These are phyloP conservation scores for Aureobasidium leucospermi DNA, from an alignment of 2,329 filamentous ascomycete genomes.

Conservation along the genomic window DNA sequence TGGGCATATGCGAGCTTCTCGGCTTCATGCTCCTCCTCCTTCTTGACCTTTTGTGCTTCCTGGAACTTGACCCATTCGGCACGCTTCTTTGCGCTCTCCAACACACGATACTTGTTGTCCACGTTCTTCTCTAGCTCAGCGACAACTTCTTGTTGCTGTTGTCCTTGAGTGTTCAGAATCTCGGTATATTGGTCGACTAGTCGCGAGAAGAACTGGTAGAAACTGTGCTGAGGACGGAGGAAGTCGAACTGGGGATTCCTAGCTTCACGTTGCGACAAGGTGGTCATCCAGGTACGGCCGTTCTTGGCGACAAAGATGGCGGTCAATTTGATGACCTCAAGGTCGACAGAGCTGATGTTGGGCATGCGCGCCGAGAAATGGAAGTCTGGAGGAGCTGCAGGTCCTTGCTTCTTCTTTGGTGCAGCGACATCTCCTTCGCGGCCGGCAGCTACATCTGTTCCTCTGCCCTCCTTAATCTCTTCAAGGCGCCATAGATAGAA, in stretches of 20 bases:
- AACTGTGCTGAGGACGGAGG: slow-evolving; percentile 85
- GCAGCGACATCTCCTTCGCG: slow-evolving; percentile 56
- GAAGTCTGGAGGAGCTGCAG: slow-evolving; percentile 77
- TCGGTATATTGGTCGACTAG: slow-evolving; percentile 90
- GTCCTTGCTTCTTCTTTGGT: slow-evolving; percentile 65
- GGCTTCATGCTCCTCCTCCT: slow-evolving; percentile 78
- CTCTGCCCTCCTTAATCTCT: slow-evolving; percentile 78
- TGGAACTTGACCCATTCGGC: slow-evolving; percentile 83
- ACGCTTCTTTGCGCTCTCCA: slow-evolving; percentile 74
- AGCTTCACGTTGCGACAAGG: slow-evolving; percentile 78
- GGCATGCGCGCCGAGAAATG: slow-evolving; percentile 95
- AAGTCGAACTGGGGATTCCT: slow-evolving; percentile 96
- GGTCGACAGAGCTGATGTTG: slow-evolving; percentile 89
- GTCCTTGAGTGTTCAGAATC: slow-evolving; percentile 61
- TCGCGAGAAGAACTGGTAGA: slow-evolving; percentile 91
- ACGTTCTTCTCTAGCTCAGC: slow-evolving; percentile 67
- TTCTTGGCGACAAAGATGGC: slow-evolving; percentile 90
- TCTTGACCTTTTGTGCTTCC: slow-evolving; percentile 77
- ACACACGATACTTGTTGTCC: slow-evolving; percentile 69
- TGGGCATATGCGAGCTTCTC: slow-evolving; percentile 71
- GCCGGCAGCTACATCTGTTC: slow-evolving; percentile 70
- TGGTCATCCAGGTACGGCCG: slow-evolving; percentile 84
- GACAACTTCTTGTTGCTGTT: slow-evolving; percentile 64
- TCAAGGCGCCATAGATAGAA: slow-evolving; percentile 88
- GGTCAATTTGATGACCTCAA: slow-evolving; percentile 66